These are phyloP conservation scores for Trametes gibbosa DNA, from an alignment of 768 basidiomycete genomes.

Conservation along the genomic window DNA sequence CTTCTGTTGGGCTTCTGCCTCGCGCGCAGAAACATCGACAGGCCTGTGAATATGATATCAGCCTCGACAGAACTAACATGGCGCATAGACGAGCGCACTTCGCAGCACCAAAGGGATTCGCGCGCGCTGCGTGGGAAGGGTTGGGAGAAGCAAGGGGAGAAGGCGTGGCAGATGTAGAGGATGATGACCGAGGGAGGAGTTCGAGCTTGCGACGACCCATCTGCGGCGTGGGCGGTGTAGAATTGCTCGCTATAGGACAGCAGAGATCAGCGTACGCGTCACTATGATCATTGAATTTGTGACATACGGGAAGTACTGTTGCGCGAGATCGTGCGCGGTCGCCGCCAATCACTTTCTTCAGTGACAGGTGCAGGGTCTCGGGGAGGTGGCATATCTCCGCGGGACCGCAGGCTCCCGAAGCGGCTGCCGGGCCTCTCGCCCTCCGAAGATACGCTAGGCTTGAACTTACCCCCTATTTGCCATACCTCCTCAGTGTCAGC, in stretches of 20 bases:
- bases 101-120: constrained; percentile 88
- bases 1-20: constrained; percentile 71
- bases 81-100: constrained; percentile 43
- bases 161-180: constrained; percentile 55
- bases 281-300: background rate
- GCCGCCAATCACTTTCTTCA: constrained; percentile 77
- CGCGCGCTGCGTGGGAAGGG: constrained; percentile 50
- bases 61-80: too few relatives aligned
- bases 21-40: constrained; percentile 76
- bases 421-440: constrained; percentile 36
- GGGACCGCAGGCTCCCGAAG: constrained; percentile 48
- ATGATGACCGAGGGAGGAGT: constrained; percentile 75
- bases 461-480: constrained; percentile 74
- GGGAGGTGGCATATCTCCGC: constrained; percentile 54
- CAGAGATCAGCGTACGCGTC: constrained; percentile 3
- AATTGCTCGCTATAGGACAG: constrained; percentile 51
- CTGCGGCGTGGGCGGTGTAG: constrained; percentile 82
- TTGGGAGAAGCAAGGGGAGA: constrained; percentile 81
- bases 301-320: constrained; percentile 63
- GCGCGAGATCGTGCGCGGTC: constrained; percentile 42
- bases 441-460: constrained; percentile 44
- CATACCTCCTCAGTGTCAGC: constrained; percentile 83
- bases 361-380: constrained; percentile 35
- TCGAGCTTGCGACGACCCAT: constrained; percentile 78
- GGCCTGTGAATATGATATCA: constrained; percentile 47